Evolutionary conservation across 345 rosid genomes (phyloP).

Genomic region (Pistacia vera): DNA sequence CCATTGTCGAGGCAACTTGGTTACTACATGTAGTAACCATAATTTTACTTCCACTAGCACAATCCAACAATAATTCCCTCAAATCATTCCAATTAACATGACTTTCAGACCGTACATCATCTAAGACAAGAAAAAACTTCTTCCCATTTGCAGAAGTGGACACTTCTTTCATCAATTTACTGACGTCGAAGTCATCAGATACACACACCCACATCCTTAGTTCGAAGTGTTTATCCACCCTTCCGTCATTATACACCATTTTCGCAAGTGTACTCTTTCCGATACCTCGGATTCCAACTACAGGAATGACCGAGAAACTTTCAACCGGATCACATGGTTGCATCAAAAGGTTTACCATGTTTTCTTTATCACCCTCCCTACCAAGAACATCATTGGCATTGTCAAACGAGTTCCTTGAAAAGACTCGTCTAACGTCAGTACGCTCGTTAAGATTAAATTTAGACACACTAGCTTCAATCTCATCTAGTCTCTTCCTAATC

Average conservation of each 20-base stretch:
- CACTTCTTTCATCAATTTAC: no score
- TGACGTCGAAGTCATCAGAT: not conserved
- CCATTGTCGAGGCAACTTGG: not conserved
- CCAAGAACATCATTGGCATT: not conserved
- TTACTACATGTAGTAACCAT: not conserved
- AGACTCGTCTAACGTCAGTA: not conserved
- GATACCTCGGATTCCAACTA: not conserved
- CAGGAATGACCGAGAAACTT: not conserved
- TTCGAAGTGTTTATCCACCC: not conserved
- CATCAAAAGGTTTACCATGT: not conserved
- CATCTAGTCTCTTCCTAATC: slow-evolving; percentile 11
- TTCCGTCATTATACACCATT: not conserved
- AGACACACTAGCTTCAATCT: not conserved
- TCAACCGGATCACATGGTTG: not conserved
- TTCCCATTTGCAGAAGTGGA: not conserved
- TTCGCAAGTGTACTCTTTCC: not conserved
- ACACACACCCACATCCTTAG: not conserved
- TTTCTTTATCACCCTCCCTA: not conserved
- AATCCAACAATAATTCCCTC: not conserved
- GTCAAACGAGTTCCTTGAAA: not conserved
- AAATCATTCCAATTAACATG: not conserved
- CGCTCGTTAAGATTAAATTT: not conserved
- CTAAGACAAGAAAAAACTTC: not conserved
- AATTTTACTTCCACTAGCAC: not conserved
- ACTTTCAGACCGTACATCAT: not conserved